Conservation (phyloP, 23 red algal species). For the Pyropia haitanensis region DNA sequence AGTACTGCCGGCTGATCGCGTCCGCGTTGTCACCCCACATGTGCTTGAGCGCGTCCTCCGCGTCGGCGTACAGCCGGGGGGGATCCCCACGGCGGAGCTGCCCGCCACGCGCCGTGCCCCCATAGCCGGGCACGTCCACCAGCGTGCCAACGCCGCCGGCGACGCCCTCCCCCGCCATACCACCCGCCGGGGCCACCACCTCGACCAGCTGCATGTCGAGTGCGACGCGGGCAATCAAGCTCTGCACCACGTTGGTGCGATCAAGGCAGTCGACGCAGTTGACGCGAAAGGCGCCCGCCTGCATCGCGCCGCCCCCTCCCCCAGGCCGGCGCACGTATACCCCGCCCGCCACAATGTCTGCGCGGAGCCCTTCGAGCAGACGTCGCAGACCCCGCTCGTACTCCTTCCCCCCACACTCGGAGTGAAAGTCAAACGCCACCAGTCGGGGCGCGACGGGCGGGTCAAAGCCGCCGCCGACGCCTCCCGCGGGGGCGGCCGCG, state of each 20-base stretch:
- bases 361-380: conserved; percentile 35
- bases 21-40: conserved; percentile 96
- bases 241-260: conserved; percentile 91
- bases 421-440: conserved; percentile 94
- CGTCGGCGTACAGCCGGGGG: conserved; percentile 33
- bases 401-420: conserved; percentile 67
- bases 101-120: not conserved
- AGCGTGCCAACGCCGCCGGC: conserved; percentile 1
- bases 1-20: conserved; percentile 85
- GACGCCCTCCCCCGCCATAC: not conserved
- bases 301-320: conserved; percentile 2
- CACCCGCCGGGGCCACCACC: conserved; percentile 7
- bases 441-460: conserved; percentile 30
- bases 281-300: conserved; percentile 88
- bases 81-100: not conserved
- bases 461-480: conserved; percentile 2
- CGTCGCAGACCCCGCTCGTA: conserved; percentile 78
- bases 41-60: conserved; percentile 72
- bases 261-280: conserved; percentile 99
- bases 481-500: not conserved
- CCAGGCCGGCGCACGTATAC: not conserved
- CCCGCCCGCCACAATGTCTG: conserved; percentile 31
- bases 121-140: not conserved
- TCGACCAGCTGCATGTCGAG: conserved; percentile 41
- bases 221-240: conserved; percentile 41